These are phyloP conservation scores for Sergeia podlipaevii DNA, from an alignment of 208 protist genomes.

Conservation along the genomic window DNA sequence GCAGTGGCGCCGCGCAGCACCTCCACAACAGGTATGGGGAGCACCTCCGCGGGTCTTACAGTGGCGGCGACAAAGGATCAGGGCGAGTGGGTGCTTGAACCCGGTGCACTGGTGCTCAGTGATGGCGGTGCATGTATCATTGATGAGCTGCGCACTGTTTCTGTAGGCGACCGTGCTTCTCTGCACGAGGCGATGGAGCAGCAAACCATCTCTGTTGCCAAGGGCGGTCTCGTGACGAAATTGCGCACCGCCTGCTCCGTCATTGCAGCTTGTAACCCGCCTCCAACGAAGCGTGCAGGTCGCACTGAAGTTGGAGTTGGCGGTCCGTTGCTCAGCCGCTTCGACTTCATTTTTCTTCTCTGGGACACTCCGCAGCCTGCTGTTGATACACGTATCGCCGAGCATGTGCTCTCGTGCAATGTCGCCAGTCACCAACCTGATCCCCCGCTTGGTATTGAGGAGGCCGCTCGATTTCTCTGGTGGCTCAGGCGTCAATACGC, in stretches of 20 bases:
- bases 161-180: conserved; percentile 89
- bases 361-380: conserved; percentile 85
- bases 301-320: conserved; percentile 92
- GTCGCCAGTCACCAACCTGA: conserved; percentile 21
- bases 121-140: conserved; percentile 98
- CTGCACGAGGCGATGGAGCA: conserved; percentile 99
- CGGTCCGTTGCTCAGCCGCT: conserved; percentile 94
- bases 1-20: conserved; percentile 78
- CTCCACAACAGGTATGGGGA: conserved; percentile 89
- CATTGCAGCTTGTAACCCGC: conserved; percentile 96
- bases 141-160: conserved; percentile 97
- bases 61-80: conserved; percentile 86
- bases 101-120: conserved; percentile 95
- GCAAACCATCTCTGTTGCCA: conserved; percentile 95
- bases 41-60: conserved; percentile 90
- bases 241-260: conserved; percentile 93
- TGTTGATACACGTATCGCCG: conserved; percentile 84
- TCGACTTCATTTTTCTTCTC: conserved; percentile 97
- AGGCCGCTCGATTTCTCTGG: conserved; percentile 70
- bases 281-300: conserved; percentile 34
- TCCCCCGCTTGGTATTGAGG: conserved; percentile 40
- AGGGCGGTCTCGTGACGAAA: conserved; percentile 96
- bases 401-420: conserved; percentile 76
- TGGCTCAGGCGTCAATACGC: conserved; percentile 79
- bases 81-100: conserved; percentile 94